Conservation (phyloP, 2,329 filamentous ascomycete genomes). For the Cadophora luteo-olivacea region DNA sequence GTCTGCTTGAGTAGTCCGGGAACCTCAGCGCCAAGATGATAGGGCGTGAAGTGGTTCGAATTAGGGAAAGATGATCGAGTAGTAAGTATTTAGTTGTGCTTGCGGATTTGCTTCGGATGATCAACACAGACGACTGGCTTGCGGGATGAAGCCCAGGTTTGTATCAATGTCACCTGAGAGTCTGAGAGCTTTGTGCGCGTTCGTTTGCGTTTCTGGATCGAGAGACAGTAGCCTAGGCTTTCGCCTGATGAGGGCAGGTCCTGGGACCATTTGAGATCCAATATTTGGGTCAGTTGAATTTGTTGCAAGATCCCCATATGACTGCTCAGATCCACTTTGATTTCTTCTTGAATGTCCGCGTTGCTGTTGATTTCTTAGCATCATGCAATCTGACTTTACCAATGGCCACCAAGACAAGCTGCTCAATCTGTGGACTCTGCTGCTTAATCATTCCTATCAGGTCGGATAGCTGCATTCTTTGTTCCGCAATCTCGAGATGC, state of each 20-base stretch:
- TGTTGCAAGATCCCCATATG: background rate
- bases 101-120: background rate
- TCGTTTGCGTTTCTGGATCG: background rate
- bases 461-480: background rate
- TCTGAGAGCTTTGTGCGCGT: background rate
- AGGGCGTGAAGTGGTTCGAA: background rate
- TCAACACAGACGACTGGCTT: background rate
- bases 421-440: background rate
- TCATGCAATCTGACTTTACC: background rate
- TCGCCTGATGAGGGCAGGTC: background rate
- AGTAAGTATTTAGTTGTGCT: background rate
- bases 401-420: background rate
- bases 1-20: background rate
- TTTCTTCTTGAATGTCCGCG: background rate
- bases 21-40: background rate
- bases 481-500: background rate
- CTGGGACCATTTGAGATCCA: background rate
- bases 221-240: background rate
- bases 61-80: background rate
- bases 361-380: background rate
- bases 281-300: background rate
- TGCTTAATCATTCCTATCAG: background rate
- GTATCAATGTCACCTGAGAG: background rate
- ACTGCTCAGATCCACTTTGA: background rate
- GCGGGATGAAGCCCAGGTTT: background rate